Evolutionary conservation across 1,284 basidiomycete genomes (phyloP).

Genomic region (Leccinum solheimii): DNA sequence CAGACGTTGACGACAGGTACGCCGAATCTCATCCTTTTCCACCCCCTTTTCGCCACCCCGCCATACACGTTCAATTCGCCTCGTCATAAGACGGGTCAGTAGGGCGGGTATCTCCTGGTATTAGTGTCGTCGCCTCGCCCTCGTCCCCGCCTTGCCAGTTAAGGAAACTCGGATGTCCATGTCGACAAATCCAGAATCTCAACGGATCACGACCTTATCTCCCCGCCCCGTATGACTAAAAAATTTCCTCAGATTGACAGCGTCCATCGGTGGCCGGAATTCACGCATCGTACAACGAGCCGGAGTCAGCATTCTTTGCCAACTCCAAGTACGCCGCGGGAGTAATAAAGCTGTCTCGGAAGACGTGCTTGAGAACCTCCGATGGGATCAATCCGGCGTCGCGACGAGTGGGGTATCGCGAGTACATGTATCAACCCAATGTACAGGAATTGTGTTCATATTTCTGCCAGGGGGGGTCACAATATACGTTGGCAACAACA

Average conservation of each 20-base stretch:
- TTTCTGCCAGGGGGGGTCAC: constrained; percentile 9
- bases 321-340: constrained; percentile 30
- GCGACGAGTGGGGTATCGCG: background rate
- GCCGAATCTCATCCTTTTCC: constrained; percentile 23
- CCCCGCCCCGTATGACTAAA: constrained; percentile 19
- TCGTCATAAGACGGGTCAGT: constrained; percentile 9
- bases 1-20: constrained; percentile 17
- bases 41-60: constrained; percentile 32
- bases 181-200: constrained; percentile 21
- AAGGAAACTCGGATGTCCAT: constrained; percentile 13
- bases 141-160: background rate
- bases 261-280: constrained; percentile 18
- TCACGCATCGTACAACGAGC: constrained; percentile 15
- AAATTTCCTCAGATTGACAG: constrained; percentile 17
- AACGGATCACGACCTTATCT: constrained; percentile 37
- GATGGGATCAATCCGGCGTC: constrained; percentile 9
- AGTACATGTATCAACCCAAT: background rate
- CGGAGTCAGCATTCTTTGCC: constrained; percentile 22
- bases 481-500: constrained; percentile 8
- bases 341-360: constrained; percentile 25
- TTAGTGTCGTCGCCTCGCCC: constrained; percentile 14
- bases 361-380: constrained; percentile 13
- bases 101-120: constrained; percentile 3
- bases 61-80: constrained; percentile 11
- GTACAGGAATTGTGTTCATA: background rate